These are phyloP conservation scores for Juglanconis oblonga DNA, from an alignment of 2,329 filamentous ascomycete genomes.

Conservation along the genomic window DNA sequence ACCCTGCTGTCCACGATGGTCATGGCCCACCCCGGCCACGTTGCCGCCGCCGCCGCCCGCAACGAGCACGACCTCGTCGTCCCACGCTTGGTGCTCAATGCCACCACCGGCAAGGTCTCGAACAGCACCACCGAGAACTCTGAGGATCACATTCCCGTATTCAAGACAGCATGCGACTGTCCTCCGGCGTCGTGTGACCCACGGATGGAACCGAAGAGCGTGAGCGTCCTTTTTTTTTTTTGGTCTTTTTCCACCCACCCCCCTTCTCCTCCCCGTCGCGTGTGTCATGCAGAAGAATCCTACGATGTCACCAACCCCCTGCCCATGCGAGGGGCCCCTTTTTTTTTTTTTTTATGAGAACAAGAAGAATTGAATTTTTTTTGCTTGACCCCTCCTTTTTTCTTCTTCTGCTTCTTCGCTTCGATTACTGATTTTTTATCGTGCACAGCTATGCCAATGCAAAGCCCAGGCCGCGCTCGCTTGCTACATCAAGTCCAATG, in stretches of 20 bases:
- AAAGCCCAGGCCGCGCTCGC: slow-evolving; percentile 18
- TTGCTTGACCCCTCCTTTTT: background rate
- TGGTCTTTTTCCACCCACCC: background rate
- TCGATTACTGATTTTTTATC: background rate
- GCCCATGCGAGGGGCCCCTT: too few relatives aligned
- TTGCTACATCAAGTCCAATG: slow-evolving; percentile 20
- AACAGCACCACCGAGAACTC: slow-evolving; percentile 6
- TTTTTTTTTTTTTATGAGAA: too few relatives aligned
- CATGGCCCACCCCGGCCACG: slow-evolving; percentile 8
- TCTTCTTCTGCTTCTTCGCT: background rate
- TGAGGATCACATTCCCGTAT: slow-evolving; percentile 17
- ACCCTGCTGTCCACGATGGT: background rate
- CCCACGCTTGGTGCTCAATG: background rate
- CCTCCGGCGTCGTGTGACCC: slow-evolving; percentile 15
- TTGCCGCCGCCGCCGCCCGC: background rate
- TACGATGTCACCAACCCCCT: too few relatives aligned
- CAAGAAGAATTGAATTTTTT: too few relatives aligned
- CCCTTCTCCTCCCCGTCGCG: too few relatives aligned
- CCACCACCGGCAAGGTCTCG: background rate
- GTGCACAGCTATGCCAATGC: slow-evolving; percentile 21
- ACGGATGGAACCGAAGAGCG: slow-evolving; percentile 19
- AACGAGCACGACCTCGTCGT: background rate
- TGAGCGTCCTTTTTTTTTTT: slow-evolving; percentile 9
- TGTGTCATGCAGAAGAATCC: too few relatives aligned
- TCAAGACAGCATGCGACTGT: slow-evolving; percentile 19